phyloP scores from a whole-genome alignment of 768 basidiomycete genomes.

The Boletellus ananas region DNA sequence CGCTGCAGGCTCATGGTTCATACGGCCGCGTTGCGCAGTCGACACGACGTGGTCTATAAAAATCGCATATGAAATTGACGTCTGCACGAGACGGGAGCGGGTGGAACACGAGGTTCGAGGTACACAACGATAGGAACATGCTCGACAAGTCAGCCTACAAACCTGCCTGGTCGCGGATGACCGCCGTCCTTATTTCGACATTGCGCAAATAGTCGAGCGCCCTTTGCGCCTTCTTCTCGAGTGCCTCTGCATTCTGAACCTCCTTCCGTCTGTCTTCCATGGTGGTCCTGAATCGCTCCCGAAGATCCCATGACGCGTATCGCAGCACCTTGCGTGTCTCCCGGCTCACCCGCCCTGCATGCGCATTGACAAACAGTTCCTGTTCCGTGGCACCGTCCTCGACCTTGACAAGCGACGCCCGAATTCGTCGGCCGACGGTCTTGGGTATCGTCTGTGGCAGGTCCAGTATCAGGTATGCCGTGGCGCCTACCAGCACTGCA shows the following conservation, averaged over 20 bases:
- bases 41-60: neutral
- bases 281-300: slow-evolving; percentile 73
- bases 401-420: slow-evolving; percentile 51
- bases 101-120: neutral
- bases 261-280: slow-evolving; percentile 79
- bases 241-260: slow-evolving; percentile 72
- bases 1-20: too few species aligned
- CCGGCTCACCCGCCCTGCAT: slow-evolving; percentile 65
- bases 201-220: slow-evolving; percentile 73
- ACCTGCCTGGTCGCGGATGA: slow-evolving; percentile 30
- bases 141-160: slow-evolving; percentile 11
- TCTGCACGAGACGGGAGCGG: neutral
- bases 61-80: neutral
- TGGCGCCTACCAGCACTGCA: slow-evolving; percentile 65
- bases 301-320: slow-evolving; percentile 85
- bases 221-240: slow-evolving; percentile 60
- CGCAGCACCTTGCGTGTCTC: slow-evolving; percentile 95
- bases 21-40: neutral
- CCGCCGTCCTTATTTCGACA: slow-evolving; percentile 43
- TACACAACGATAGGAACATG: slow-evolving; percentile 7
- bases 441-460: slow-evolving; percentile 85
- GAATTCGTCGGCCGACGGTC: slow-evolving; percentile 84
- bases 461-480: slow-evolving; percentile 80
- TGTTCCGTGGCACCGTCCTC: slow-evolving; percentile 47
- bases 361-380: slow-evolving; percentile 59